Percentiles rank a stretch among this genome's conserved stretches.
Conservation (phyloP, 192 early-diverging fungal genomes). For the Coemansia umbellata region DNA sequence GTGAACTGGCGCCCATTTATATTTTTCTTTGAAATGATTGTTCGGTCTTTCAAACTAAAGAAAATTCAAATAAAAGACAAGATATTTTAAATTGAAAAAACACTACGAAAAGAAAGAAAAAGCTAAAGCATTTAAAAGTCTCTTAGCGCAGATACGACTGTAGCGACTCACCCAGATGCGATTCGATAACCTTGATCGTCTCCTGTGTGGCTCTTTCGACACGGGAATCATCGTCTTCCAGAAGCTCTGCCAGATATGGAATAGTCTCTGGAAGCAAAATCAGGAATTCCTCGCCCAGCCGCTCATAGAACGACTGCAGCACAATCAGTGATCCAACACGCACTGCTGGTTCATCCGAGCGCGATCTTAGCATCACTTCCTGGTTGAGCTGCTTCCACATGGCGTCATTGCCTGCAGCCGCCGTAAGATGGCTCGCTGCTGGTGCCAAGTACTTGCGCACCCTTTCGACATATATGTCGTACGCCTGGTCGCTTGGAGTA, state of each 20-base stretch:
- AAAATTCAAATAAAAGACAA: neutral
- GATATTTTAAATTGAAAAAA: neutral
- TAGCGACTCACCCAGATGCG: conserved; percentile 85
- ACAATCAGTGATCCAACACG: conserved; percentile 68
- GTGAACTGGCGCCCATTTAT: conserved; percentile 3
- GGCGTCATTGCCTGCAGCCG: conserved; percentile 69
- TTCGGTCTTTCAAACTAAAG: neutral
- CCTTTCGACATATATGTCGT: conserved; percentile 50
- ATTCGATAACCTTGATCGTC: conserved; percentile 81
- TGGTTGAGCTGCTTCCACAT: conserved; percentile 89
- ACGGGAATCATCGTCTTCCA: conserved; percentile 88
- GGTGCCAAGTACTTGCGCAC: conserved; percentile 68
- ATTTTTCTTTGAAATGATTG: neutral
- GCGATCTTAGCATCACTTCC: conserved; percentile 70
- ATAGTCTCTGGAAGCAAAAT: conserved; percentile 91
- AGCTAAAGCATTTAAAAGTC: neutral
- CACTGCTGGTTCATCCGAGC: conserved; percentile 65
- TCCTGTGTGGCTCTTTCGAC: conserved; percentile 81
- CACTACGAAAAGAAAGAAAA: neutral
- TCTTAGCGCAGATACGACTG: conserved; percentile 76
- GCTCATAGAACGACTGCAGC: conserved; percentile 77
- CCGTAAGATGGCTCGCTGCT: conserved; percentile 74
- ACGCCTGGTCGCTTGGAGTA: conserved; percentile 1
- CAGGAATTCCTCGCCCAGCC: conserved; percentile 91
- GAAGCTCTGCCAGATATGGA: conserved; percentile 87